Evolutionary conservation across 148 eudicot genomes (phyloP).

Genomic region (Mesembryanthemum crystallinum): DNA sequence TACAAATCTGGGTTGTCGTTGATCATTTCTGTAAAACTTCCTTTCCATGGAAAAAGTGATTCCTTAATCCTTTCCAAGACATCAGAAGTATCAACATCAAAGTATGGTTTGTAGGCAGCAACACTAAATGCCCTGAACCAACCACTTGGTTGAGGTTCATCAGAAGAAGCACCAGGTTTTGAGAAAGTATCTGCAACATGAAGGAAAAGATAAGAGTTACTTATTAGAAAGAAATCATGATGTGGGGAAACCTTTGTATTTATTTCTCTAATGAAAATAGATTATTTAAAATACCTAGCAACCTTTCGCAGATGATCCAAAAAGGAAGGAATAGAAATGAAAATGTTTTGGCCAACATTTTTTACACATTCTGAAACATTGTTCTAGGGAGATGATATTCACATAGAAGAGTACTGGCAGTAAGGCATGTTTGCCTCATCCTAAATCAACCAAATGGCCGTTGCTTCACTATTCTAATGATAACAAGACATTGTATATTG

Average conservation of each 20-base stretch:
- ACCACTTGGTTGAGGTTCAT: conserved; percentile 69
- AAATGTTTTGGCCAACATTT: neutral
- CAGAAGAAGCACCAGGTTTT: conserved; percentile 58
- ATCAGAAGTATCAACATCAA: conserved; percentile 96
- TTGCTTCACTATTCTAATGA: neutral
- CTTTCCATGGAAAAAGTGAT: conserved; percentile 87
- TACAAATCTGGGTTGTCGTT: conserved; percentile 88
- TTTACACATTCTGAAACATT: neutral
- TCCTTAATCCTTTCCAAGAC: conserved; percentile 91
- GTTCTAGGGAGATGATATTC: neutral
- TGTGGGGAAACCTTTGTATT: no score
- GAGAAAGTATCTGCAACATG: conserved; percentile 76
- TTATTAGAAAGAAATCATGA: neutral
- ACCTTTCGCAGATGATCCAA: neutral
- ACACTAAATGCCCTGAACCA: conserved; percentile 74
- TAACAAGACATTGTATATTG: neutral
- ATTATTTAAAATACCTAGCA: no score
- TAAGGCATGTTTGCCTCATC: neutral
- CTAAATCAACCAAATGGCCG: neutral
- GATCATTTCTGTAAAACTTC: conserved; percentile 77
- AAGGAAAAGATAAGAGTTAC: conserved; percentile 13
- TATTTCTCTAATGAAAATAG: no score
- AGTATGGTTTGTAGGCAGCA: conserved; percentile 81
- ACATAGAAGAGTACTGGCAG: neutral
- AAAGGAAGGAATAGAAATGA: neutral